Evolutionary conservation across 306 rosid species (phyloP).

Genomic region (Medicago lupulina): DNA sequence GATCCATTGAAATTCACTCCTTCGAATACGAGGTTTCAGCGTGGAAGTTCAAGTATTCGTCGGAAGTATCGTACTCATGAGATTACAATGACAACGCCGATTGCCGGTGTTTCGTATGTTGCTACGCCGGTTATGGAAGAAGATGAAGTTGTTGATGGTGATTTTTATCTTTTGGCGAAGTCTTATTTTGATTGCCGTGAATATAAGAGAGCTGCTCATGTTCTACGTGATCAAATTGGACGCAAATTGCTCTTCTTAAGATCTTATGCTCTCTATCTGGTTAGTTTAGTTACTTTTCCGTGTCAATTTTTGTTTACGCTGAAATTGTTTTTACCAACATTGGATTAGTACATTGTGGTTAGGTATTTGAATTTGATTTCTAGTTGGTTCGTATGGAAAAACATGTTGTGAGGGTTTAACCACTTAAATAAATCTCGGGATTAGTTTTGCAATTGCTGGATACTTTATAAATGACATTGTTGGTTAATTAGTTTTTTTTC

Average conservation of each 20-base stretch:
- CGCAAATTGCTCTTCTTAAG: constrained; percentile 82
- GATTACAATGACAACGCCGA: constrained; percentile 57
- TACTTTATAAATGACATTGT: no score
- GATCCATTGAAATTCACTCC: constrained; percentile 96
- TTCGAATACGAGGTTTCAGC: constrained; percentile 86
- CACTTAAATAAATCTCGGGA: no score
- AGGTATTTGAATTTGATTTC: no score
- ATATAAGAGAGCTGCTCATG: constrained; percentile 89
- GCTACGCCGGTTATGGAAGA: constrained; percentile 96
- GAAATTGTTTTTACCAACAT: no score
- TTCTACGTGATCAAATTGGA: constrained; percentile 78
- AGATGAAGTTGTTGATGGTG: constrained; percentile 79
- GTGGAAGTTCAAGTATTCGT: constrained; percentile 93
- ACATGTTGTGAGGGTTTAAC: no score
- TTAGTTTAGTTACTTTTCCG: constrained; percentile 35
- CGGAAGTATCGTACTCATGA: constrained; percentile 66
- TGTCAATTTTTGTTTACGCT: no score
- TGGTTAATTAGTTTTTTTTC: not conserved
- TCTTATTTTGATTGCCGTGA: constrained; percentile 89
- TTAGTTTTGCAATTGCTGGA: no score
- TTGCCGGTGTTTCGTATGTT: constrained; percentile 75
- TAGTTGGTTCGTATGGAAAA: no score
- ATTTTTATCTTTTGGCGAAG: constrained; percentile 86
- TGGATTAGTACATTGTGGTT: no score
- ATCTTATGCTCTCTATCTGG: constrained; percentile 84